Evolutionary conservation across 108 stramenopile species (phyloP).

Genomic region (Cyclotella kingstonii): DNA sequence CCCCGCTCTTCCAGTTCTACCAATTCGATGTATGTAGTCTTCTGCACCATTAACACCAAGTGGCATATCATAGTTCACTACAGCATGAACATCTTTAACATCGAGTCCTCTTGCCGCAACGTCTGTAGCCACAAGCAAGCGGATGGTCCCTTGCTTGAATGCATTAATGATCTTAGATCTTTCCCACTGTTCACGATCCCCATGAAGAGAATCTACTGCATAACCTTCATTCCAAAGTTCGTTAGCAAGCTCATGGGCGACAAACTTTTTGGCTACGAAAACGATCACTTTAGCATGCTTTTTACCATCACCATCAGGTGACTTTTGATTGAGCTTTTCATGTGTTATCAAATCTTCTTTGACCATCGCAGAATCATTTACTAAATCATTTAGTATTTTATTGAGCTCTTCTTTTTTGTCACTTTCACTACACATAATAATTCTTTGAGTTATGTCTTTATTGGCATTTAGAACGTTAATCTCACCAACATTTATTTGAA

Average conservation of each 20-base stretch:
- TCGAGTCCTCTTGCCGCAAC: conserved; percentile 98
- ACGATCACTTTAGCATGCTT: conserved; percentile 85
- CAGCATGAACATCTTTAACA: conserved; percentile 96
- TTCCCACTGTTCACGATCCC: conserved; percentile 96
- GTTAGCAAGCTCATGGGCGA: conserved; percentile 86
- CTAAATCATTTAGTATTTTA: conserved; percentile 87
- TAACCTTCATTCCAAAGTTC: conserved; percentile 89
- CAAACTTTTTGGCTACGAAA: conserved; percentile 86
- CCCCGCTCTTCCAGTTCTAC: conserved; percentile 92
- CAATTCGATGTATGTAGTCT: conserved; percentile 95
- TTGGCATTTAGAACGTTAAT: conserved; percentile 89
- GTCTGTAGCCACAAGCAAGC: conserved; percentile 97
- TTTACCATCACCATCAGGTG: conserved; percentile 66
- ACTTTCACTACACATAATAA: conserved; percentile 84
- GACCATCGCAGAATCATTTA: conserved; percentile 35
- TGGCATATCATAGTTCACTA: conserved; percentile 98
- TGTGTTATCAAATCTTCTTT: not conserved
- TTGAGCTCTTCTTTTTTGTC: conserved; percentile 92
- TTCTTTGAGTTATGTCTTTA: conserved; percentile 92
- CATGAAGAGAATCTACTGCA: conserved; percentile 95
- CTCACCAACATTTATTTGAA: conserved; percentile 95
- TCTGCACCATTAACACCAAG: conserved; percentile 84
- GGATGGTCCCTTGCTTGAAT: conserved; percentile 86
- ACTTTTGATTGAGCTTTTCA: conserved; percentile 7
- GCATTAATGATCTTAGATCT: conserved; percentile 93